Percentiles rank a stretch among this genome's conserved stretches.
Evolutionary conservation across 2,329 filamentous ascomycete species (phyloP).

Genomic region (Stagonosporopsis vannaccii): DNA sequence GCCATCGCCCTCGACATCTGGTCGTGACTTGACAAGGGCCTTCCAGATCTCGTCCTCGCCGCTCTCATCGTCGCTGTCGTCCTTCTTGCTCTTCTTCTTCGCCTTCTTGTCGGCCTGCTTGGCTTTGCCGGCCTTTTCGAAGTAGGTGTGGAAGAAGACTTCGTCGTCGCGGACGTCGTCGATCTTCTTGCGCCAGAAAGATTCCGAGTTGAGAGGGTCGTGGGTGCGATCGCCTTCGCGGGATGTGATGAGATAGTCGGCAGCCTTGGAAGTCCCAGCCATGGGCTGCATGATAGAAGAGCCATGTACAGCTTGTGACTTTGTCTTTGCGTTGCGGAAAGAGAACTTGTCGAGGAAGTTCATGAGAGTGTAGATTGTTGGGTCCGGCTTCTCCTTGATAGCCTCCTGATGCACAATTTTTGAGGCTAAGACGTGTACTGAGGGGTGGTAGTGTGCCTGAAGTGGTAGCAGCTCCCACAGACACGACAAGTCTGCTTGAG

Average conservation of each 20-base stretch:
- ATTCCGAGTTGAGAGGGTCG: constrained; percentile 80
- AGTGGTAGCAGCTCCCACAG: constrained; percentile 91
- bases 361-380: constrained; percentile 88
- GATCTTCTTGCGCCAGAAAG: constrained; percentile 91
- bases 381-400: constrained; percentile 86
- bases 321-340: constrained; percentile 89
- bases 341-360: constrained; percentile 98
- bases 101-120: constrained; percentile 64
- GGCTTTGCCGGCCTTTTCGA: constrained; percentile 69
- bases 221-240: constrained; percentile 65
- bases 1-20: constrained; percentile 75
- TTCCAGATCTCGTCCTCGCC: constrained; percentile 89
- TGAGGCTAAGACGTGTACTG: constrained; percentile 82
- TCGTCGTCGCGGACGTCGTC: constrained; percentile 89
- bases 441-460: constrained; percentile 87
- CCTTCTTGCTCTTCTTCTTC: constrained; percentile 57
- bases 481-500: constrained; percentile 90
- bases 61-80: constrained; percentile 59
- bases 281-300: constrained; percentile 97
- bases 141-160: constrained; percentile 98
- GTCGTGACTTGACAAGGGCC: constrained; percentile 80
- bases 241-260: constrained; percentile 67
- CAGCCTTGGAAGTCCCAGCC: constrained; percentile 65
- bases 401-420: constrained; percentile 73
- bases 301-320: constrained; percentile 68